Conservation (phyloP, 495 filamentous ascomycete species). For the Aspergillus egyptiacus region DNA sequence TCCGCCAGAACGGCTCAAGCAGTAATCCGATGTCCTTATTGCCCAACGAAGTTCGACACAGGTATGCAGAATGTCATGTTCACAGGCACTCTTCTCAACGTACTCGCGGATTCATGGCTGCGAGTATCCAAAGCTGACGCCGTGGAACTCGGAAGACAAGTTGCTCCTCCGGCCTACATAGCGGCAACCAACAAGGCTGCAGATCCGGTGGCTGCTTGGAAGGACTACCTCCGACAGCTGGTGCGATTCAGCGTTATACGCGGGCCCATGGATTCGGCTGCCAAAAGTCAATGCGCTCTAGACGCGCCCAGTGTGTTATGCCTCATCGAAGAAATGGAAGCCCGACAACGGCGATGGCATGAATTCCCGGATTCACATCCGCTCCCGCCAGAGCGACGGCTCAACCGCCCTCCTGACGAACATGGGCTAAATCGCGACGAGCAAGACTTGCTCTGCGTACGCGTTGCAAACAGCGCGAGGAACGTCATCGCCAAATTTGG, state of each 20-base stretch:
- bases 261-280: conserved; percentile 20
- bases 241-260: conserved; percentile 38
- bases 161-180: conserved; percentile 30
- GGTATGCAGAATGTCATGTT: conserved; percentile 61
- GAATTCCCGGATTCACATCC: conserved; percentile 29
- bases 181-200: conserved; percentile 21
- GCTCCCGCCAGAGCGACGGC: not conserved
- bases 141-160: conserved; percentile 31
- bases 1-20: conserved; percentile 51
- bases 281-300: conserved; percentile 16
- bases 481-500: conserved; percentile 36
- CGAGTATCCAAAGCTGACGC: conserved; percentile 34
- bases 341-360: conserved; percentile 41
- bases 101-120: conserved; percentile 53
- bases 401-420: conserved; percentile 7
- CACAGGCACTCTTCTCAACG: conserved; percentile 57
- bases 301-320: conserved; percentile 29
- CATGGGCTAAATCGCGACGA: conserved; percentile 15
- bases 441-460: conserved; percentile 33
- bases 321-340: conserved; percentile 37
- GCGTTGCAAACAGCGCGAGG: conserved; percentile 34
- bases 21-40: conserved; percentile 53
- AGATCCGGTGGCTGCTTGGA: conserved; percentile 30
- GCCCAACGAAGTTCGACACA: conserved; percentile 44
- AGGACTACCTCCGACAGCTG: conserved; percentile 34